Percentiles rank a stretch among this genome's conserved stretches.
These are phyloP conservation scores for Rickenella mellea DNA, from an alignment of 768 basidiomycete genomes.

Conservation along the genomic window DNA sequence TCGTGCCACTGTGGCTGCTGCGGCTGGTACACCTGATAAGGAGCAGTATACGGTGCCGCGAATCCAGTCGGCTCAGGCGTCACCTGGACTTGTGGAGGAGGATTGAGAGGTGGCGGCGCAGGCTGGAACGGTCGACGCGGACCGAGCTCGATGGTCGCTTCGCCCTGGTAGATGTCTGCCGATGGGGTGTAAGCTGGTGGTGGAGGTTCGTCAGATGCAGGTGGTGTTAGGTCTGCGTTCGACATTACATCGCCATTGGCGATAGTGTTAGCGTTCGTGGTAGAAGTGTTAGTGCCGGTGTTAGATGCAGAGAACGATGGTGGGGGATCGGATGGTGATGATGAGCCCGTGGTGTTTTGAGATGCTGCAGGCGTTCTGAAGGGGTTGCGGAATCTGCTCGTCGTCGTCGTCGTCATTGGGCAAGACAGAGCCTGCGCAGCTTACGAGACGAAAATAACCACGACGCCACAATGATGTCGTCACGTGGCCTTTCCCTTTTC, in stretches of 20 bases:
- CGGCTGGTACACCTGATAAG: too few relatives aligned
- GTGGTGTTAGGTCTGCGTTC: conserved; percentile 8
- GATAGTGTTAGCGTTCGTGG: not conserved
- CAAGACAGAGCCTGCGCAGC: too few relatives aligned
- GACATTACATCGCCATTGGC: not conserved
- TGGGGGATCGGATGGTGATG: not conserved
- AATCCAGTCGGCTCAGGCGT: conserved; percentile 7
- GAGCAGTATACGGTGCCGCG: too few relatives aligned
- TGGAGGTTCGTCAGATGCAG: conserved; percentile 15
- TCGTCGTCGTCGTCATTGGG: too few relatives aligned
- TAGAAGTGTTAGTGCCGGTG: not conserved
- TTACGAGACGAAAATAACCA: too few relatives aligned
- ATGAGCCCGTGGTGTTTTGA: conserved; percentile 20
- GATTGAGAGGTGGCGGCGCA: conserved; percentile 13
- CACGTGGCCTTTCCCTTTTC: too few relatives aligned
- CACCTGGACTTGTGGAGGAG: not conserved
- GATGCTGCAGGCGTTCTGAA: conserved; percentile 21
- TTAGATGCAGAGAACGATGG: conserved; percentile 1
- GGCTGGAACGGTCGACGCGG: conserved; percentile 55
- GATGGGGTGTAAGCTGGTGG: conserved; percentile 65
- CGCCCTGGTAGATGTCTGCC: conserved; percentile 45
- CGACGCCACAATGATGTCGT: too few relatives aligned
- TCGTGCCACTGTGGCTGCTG: not conserved
- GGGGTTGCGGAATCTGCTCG: too few relatives aligned
- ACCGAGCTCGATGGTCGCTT: conserved; percentile 53